A percentile compares a stretch with the other conserved stretches of the same genome.
Evolutionary conservation across 192 early-diverging fungal genomes (phyloP).

Genomic region (Coemansia nantahalensis): DNA sequence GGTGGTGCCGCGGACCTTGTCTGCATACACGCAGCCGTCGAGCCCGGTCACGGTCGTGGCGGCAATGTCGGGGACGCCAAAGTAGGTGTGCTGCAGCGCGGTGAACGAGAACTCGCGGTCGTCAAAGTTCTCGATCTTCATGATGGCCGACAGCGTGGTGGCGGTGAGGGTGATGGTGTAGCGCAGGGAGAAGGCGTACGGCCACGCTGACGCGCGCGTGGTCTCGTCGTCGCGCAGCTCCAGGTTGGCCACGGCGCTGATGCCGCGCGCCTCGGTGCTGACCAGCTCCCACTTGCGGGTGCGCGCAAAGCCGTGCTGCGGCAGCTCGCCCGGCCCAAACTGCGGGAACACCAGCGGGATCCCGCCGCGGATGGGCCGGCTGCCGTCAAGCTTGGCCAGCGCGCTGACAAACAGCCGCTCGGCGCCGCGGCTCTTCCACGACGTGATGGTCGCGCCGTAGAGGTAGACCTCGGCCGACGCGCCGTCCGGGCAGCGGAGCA

Average conservation of each 20-base stretch:
- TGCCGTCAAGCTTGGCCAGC: constrained; percentile 78
- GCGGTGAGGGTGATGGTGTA: constrained; percentile 80
- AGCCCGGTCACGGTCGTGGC: constrained; percentile 65
- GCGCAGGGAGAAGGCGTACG: constrained; percentile 68
- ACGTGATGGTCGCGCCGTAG: constrained; percentile 88
- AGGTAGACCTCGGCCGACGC: constrained; percentile 38
- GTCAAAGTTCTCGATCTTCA: constrained; percentile 77
- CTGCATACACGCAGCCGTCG: constrained; percentile 58
- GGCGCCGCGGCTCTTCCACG: constrained; percentile 70
- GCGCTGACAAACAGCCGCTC: constrained; percentile 88
- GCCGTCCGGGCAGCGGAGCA: constrained; percentile 22
- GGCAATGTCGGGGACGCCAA: constrained; percentile 65
- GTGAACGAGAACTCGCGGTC: constrained; percentile 74
- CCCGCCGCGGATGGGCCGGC: constrained; percentile 91
- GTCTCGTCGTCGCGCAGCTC: constrained; percentile 36
- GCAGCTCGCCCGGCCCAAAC: constrained; percentile 52
- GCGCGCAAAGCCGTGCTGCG: constrained; percentile 58
- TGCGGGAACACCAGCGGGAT: constrained; percentile 59
- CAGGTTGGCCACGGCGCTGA: constrained; percentile 39
- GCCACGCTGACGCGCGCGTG: constrained; percentile 45
- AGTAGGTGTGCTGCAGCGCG: constrained; percentile 91
- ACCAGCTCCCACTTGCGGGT: constrained; percentile 38
- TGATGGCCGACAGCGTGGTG: constrained; percentile 66
- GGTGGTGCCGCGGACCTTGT: constrained; percentile 64
- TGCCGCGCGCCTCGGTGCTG: constrained; percentile 24